These are phyloP conservation scores for Sanguinoderma infundibulare DNA, from an alignment of 1,284 basidiomycete species.

Conservation along the genomic window DNA sequence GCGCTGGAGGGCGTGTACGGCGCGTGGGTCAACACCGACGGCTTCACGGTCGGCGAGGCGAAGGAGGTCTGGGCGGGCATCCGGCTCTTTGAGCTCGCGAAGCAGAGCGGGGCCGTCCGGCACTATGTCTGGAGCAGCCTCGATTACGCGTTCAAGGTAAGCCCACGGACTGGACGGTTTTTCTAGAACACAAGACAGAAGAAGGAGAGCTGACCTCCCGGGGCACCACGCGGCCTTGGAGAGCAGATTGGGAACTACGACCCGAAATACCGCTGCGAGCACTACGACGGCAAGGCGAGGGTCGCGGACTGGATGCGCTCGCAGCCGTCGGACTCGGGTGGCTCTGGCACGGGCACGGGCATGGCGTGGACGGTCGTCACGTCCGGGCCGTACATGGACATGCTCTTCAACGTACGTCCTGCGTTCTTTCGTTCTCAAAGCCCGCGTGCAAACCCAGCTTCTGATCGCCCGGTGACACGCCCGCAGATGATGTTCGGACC, in stretches of 20 bases:
- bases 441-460: background rate
- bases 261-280: slow-evolving; percentile 34
- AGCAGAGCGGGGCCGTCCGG: slow-evolving; percentile 40
- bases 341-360: slow-evolving; percentile 31
- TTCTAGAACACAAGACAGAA: no score
- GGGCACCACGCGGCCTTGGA: slow-evolving; percentile 19
- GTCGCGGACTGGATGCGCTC: slow-evolving; percentile 47
- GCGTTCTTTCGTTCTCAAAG: background rate
- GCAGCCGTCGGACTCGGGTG: slow-evolving; percentile 40
- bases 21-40: slow-evolving; percentile 51
- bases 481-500: slow-evolving; percentile 37
- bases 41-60: slow-evolving; percentile 49
- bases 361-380: slow-evolving; percentile 37
- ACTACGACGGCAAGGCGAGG: slow-evolving; percentile 46
- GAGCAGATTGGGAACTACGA: slow-evolving; percentile 41
- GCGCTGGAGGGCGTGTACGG: slow-evolving; percentile 50
- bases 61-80: slow-evolving; percentile 48
- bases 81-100: slow-evolving; percentile 52
- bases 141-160: slow-evolving; percentile 50
- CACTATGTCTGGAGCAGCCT: slow-evolving; percentile 55
- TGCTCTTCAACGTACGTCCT: slow-evolving; percentile 36
- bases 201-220: background rate
- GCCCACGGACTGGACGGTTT: no score
- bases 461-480: background rate
- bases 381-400: slow-evolving; percentile 40